Evolutionary conservation across 352 stramenopile species (phyloP).

Genomic region (Pythium apleroticum): DNA sequence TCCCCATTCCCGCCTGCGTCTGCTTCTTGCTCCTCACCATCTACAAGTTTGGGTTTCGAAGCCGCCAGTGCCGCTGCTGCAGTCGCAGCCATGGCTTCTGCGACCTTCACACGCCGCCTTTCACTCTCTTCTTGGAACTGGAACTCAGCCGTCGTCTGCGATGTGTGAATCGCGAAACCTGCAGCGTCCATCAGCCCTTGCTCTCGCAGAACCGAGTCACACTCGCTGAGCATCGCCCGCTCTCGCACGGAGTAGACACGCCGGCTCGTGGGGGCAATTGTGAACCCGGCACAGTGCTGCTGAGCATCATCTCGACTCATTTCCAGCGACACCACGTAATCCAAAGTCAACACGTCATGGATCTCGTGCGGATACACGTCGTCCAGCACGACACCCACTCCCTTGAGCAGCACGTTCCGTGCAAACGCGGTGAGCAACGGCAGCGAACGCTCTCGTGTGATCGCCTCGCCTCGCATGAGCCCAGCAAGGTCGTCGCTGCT

Average conservation of each 20-base stretch:
- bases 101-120: constrained; percentile 9
- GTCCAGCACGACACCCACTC: constrained; percentile 63
- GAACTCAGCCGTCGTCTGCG: not conserved
- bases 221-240: constrained; percentile 37
- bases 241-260: constrained; percentile 64
- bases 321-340: constrained; percentile 64
- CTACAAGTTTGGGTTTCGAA: not conserved
- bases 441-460: constrained; percentile 33
- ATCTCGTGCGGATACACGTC: constrained; percentile 57
- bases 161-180: not conserved
- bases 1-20: not conserved
- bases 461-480: constrained; percentile 34
- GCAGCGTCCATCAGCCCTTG: constrained; percentile 3
- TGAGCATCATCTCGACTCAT: constrained; percentile 40
- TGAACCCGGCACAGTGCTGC: constrained; percentile 30
- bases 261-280: constrained; percentile 36
- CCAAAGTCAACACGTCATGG: constrained; percentile 27
- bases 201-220: constrained; percentile 22
- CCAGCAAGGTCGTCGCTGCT: constrained; percentile 36
- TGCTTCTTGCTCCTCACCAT: not conserved
- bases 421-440: constrained; percentile 43
- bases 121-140: constrained; percentile 2
- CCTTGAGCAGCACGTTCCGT: constrained; percentile 39
- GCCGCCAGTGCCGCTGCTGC: not conserved
- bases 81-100: constrained; percentile 18